Percentiles rank a stretch among this genome's conserved stretches.
These are phyloP conservation scores for Rhizoclosmatium sp. DNA, from an alignment of 192 early-diverging fungal species.

Conservation along the genomic window DNA sequence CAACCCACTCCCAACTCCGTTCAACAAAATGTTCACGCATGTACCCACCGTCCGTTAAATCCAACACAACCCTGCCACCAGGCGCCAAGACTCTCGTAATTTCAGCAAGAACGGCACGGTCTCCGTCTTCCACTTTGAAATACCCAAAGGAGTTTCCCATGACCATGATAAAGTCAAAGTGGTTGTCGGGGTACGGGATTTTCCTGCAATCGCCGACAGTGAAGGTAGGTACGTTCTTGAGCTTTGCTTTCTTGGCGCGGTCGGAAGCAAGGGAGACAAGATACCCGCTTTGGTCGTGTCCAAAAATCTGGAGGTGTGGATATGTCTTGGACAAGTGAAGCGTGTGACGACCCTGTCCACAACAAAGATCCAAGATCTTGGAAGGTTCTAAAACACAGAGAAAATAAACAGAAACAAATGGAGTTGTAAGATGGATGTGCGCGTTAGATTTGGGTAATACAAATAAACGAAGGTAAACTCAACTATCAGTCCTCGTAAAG, in stretches of 20 bases:
- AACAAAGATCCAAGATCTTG: conserved; percentile 70
- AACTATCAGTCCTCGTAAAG: conserved; percentile 31
- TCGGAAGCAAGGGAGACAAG: conserved; percentile 62
- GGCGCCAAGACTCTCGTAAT: conserved; percentile 58
- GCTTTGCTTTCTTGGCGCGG: conserved; percentile 42
- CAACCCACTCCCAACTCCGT: conserved; percentile 73
- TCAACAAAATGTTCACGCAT: conserved; percentile 62
- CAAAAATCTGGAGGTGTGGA: conserved; percentile 59
- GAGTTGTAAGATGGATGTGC: not conserved
- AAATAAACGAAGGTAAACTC: not conserved
- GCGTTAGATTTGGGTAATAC: not conserved
- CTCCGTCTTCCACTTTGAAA: conserved; percentile 63
- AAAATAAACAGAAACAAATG: not conserved
- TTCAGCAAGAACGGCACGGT: conserved; percentile 57
- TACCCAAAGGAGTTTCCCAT: conserved; percentile 78
- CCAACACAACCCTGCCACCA: conserved; percentile 62
- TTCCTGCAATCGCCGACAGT: conserved; percentile 70
- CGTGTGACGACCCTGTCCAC: conserved; percentile 71
- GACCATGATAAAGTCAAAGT: conserved; percentile 63
- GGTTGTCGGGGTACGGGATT: conserved; percentile 57
- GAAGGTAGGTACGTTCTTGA: conserved; percentile 47
- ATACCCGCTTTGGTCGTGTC: conserved; percentile 71
- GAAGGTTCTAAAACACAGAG: not conserved
- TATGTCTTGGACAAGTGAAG: conserved; percentile 62
- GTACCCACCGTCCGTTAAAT: conserved; percentile 67